These are phyloP conservation scores for Fusarium humuli DNA, from an alignment of 2,329 filamentous ascomycete genomes.

Conservation along the genomic window DNA sequence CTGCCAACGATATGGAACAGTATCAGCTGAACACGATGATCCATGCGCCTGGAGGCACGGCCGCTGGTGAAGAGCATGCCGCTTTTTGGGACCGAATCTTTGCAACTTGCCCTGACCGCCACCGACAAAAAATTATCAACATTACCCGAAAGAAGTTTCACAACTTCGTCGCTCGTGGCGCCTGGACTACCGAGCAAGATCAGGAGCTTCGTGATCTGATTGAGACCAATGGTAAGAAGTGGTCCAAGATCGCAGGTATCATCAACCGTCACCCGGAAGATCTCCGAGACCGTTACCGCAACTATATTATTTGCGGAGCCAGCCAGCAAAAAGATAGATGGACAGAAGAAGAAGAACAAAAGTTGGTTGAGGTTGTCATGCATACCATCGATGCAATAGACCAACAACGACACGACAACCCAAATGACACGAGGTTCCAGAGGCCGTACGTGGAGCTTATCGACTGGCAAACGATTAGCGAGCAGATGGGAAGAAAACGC, in stretches of 20 bases:
- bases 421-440: slow-evolving; percentile 49
- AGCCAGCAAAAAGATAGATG: slow-evolving; percentile 66
- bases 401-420: slow-evolving; percentile 56
- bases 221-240: slow-evolving; percentile 60
- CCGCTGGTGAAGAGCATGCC: slow-evolving; percentile 51
- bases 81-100: slow-evolving; percentile 65
- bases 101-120: slow-evolving; percentile 61
- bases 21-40: slow-evolving; percentile 61
- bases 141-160: slow-evolving; percentile 73
- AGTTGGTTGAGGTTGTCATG: slow-evolving; percentile 64
- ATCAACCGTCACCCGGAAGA: slow-evolving; percentile 75
- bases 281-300: slow-evolving; percentile 76
- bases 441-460: slow-evolving; percentile 65
- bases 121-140: slow-evolving; percentile 66
- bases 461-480: slow-evolving; percentile 74
- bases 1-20: slow-evolving; percentile 57
- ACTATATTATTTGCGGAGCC: slow-evolving; percentile 71
- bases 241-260: slow-evolving; percentile 70
- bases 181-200: slow-evolving; percentile 55
- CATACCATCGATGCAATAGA: slow-evolving; percentile 59
- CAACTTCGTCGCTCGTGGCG: slow-evolving; percentile 69
- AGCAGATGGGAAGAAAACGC: slow-evolving; percentile 69
- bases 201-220: slow-evolving; percentile 53
- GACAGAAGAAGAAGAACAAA: slow-evolving; percentile 69
- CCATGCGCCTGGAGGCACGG: slow-evolving; percentile 52